A percentile compares a stretch with the other conserved stretches of the same genome.
These are phyloP conservation scores for Rhazya stricta DNA, from an alignment of 257 asterid genomes.

Conservation along the genomic window DNA sequence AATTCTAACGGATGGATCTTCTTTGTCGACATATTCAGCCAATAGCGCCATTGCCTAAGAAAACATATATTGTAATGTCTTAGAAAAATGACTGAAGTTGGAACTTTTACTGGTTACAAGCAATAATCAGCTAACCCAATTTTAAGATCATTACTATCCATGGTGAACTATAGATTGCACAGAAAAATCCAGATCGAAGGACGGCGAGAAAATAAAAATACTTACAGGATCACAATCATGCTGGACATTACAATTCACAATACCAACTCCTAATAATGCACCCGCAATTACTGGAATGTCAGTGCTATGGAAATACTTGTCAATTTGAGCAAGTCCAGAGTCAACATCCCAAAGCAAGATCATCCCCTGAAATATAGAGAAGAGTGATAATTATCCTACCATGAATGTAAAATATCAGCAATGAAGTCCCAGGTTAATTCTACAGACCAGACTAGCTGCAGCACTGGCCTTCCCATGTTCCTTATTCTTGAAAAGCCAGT, in stretches of 20 bases:
- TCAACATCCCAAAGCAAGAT: constrained; percentile 95
- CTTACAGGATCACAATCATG: constrained; percentile 96
- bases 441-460: constrained; percentile 85
- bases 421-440: constrained; percentile 2
- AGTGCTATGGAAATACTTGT: constrained; percentile 79
- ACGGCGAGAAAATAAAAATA: not conserved
- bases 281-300: constrained; percentile 77
- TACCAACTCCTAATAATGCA: constrained; percentile 88
- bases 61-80: constrained; percentile 7
- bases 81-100: not conserved
- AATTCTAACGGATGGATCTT: constrained; percentile 68
- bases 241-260: constrained; percentile 70
- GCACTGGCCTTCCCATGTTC: constrained; percentile 98
- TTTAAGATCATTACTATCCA: not conserved
- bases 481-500: constrained; percentile 92
- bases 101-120: not conserved
- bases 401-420: not conserved
- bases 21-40: constrained; percentile 67
- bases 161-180: not conserved
- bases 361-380: constrained; percentile 61
- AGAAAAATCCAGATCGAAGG: not conserved
- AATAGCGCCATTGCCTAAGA: constrained; percentile 87
- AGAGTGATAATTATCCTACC: constrained; percentile 12
- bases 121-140: not conserved
- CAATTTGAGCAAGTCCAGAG: constrained; percentile 91